Base-by-base conservation (phyloP, 192 early-diverging fungal species). In the Coemansia sp. region DNA sequence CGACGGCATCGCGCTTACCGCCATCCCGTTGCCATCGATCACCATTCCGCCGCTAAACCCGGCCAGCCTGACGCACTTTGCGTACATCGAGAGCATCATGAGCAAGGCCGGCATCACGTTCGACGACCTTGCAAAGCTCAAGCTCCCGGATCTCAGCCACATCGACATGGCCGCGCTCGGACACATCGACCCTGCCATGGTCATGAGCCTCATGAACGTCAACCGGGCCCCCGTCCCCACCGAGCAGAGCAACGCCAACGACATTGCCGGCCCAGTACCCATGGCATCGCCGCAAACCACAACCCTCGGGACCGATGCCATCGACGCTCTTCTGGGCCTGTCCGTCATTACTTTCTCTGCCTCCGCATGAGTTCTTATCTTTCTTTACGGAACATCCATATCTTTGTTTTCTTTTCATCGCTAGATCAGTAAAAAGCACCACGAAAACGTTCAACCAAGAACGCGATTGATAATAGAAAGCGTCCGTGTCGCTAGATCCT, bases 401-500 rank as follows among this genome's bases (percentile, higher is more conserved):
- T 41, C 12, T 41, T 14, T 41, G 1, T 14, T 41, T 14, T 41
- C 39, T 41, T 14, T 41, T n/a, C 1, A 3, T 30, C 30, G 1
- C 30, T 53, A 26, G 51, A 26, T 26, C 2, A 53, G 0, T 16
- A 53, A 26, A 26, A 26, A 14, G 21, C 8, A 10, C 11, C 8
- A 23, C 24, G 12, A 14, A 41, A 12, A 41, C 7, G 2, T 53
- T 23, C 24, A 53, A 26, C 57, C 57, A 35, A 59, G 62, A 0
- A 82, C 68, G 1, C 77, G 73, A 46, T 89, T 86, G 12, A 91
- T 72, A 24, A 85, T 69, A 12, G 84, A 81, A 21, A 91, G 69
- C 16, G 87, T 69, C n/a, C 79, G 67, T 8, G 85, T 87, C 0
- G 90, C 90, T 33, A 91, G 75, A 55, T 86, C 87, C 36, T 91